Percentiles rank a stretch among this genome's conserved stretches.
phyloP scores from a whole-genome alignment of 106 monocot genomes.

The Dioscorea dumetorum region DNA sequence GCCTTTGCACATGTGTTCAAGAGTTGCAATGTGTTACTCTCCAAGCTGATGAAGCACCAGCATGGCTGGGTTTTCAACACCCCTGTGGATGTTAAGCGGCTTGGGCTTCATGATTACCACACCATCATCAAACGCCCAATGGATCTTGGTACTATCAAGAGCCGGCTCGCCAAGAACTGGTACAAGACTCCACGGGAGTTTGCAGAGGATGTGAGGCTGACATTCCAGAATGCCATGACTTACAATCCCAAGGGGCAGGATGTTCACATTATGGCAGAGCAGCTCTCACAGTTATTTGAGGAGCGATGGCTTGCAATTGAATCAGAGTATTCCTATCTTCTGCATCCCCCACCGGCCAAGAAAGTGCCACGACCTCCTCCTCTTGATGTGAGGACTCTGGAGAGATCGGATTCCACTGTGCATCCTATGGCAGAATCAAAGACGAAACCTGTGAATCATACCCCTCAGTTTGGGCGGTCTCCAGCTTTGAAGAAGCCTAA shows the following conservation, averaged over 20 bases:
- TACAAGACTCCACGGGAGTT: slow-evolving; percentile 70
- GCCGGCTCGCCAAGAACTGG: slow-evolving; percentile 40
- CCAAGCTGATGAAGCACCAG: slow-evolving; percentile 82
- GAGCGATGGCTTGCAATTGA: slow-evolving; percentile 68
- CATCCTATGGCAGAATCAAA: slow-evolving; percentile 42
- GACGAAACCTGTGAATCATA: slow-evolving; percentile 21
- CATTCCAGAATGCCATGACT: slow-evolving; percentile 80
- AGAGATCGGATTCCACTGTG: slow-evolving; percentile 68
- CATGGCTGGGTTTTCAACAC: slow-evolving; percentile 82
- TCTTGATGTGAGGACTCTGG: slow-evolving; percentile 42
- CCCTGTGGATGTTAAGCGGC: slow-evolving; percentile 70
- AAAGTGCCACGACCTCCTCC: slow-evolving; percentile 32
- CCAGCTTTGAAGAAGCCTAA: slow-evolving; percentile 81
- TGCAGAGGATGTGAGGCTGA: slow-evolving; percentile 81
- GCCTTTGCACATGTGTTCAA: slow-evolving; percentile 45
- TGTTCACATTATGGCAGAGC: slow-evolving; percentile 76
- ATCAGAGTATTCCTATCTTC: slow-evolving; percentile 26
- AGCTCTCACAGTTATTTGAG: slow-evolving; percentile 56
- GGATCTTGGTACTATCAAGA: slow-evolving; percentile 77
- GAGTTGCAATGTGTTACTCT: slow-evolving; percentile 42
- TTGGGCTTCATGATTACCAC: slow-evolving; percentile 70
- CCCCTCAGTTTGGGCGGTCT: slow-evolving; percentile 23
- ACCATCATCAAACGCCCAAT: slow-evolving; percentile 75
- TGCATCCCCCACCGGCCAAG: slow-evolving; percentile 15
- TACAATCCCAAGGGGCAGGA: slow-evolving; percentile 91